Conservation (phyloP, 805 yeast genomes). For the Maudiozyma pseudohumilis region DNA sequence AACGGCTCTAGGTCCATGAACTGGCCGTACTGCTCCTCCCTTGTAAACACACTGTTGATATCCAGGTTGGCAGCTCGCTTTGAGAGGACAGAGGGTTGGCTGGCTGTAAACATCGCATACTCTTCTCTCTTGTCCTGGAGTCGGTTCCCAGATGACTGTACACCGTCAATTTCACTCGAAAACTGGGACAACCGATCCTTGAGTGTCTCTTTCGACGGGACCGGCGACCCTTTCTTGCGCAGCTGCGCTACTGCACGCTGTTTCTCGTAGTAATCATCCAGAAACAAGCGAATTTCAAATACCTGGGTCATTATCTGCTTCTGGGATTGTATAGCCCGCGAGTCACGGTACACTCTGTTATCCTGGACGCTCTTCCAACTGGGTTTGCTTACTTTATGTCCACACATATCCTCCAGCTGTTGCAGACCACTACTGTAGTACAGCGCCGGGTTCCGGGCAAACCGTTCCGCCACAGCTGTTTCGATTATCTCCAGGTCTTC, state of each 20-base stretch:
- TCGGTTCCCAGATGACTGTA: background rate
- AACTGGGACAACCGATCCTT: background rate
- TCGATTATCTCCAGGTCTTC: slow-evolving; percentile 72
- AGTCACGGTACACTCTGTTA: slow-evolving; percentile 25
- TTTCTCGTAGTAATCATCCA: slow-evolving; percentile 36
- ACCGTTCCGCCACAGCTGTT: slow-evolving; percentile 49
- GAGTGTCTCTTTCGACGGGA: too few species aligned
- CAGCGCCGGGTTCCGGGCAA: slow-evolving; percentile 51
- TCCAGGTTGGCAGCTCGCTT: slow-evolving; percentile 40
- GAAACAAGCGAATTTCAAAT: slow-evolving; percentile 52
- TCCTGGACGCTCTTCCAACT: slow-evolving; percentile 11
- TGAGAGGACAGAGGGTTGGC: slow-evolving; percentile 33
- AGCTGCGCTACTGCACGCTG: slow-evolving; percentile 7
- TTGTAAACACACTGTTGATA: slow-evolving; percentile 42
- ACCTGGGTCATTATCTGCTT: slow-evolving; percentile 50
- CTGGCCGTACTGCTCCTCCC: slow-evolving; percentile 56
- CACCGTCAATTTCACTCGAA: background rate
- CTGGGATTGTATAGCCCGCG: slow-evolving; percentile 34
- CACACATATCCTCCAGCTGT: slow-evolving; percentile 3
- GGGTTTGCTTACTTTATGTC: slow-evolving; percentile 1
- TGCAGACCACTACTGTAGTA: slow-evolving; percentile 27
- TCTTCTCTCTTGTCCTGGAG: background rate
- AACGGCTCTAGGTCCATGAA: slow-evolving; percentile 45
- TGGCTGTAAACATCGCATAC: slow-evolving; percentile 22
- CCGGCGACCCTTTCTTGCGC: background rate